phyloP scores from a whole-genome alignment of 768 basidiomycete genomes.

The Clitopilus passeckerianus region DNA sequence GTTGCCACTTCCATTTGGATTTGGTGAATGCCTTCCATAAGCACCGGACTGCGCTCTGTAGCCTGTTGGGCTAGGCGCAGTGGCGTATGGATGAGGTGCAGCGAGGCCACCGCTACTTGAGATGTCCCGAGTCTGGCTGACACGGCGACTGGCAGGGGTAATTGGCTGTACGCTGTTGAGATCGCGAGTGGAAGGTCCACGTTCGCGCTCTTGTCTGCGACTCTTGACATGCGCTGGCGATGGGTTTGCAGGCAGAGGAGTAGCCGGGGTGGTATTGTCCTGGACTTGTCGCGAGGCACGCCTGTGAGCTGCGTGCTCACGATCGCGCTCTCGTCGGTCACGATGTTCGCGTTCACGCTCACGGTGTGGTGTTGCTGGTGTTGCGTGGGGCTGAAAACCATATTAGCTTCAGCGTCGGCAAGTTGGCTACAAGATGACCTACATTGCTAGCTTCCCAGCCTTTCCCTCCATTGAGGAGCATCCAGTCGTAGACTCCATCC shows the following conservation, averaged over 20 bases:
- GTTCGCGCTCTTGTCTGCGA: slow-evolving; percentile 46
- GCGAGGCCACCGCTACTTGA: slow-evolving; percentile 37
- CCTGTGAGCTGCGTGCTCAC: slow-evolving; percentile 45
- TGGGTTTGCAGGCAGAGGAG: slow-evolving; percentile 62
- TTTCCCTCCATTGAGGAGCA: slow-evolving; percentile 88
- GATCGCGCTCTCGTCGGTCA: slow-evolving; percentile 36
- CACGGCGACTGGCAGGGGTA: slow-evolving; percentile 61
- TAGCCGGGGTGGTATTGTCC: slow-evolving; percentile 48
- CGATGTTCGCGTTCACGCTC: slow-evolving; percentile 26
- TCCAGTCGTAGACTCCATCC: slow-evolving; percentile 95
- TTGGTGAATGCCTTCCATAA: slow-evolving; percentile 58
- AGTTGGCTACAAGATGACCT: slow-evolving; percentile 23
- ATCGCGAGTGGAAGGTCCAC: slow-evolving; percentile 44
- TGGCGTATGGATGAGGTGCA: slow-evolving; percentile 70
- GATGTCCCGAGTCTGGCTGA: slow-evolving; percentile 58
- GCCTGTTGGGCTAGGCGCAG: slow-evolving; percentile 51
- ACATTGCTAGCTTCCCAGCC: slow-evolving; percentile 93
- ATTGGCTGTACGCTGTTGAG: slow-evolving; percentile 64
- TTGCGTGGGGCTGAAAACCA: slow-evolving; percentile 40
- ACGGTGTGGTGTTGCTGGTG: slow-evolving; percentile 49
- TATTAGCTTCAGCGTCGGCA: slow-evolving; percentile 3
- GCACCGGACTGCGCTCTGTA: slow-evolving; percentile 40
- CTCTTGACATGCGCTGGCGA: slow-evolving; percentile 63
- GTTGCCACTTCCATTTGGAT: slow-evolving; percentile 33
- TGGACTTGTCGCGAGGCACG: slow-evolving; percentile 50